Evolutionary conservation across 2,329 filamentous ascomycete genomes (phyloP).

Genomic region (Gnomoniopsis smithogilvyi): DNA sequence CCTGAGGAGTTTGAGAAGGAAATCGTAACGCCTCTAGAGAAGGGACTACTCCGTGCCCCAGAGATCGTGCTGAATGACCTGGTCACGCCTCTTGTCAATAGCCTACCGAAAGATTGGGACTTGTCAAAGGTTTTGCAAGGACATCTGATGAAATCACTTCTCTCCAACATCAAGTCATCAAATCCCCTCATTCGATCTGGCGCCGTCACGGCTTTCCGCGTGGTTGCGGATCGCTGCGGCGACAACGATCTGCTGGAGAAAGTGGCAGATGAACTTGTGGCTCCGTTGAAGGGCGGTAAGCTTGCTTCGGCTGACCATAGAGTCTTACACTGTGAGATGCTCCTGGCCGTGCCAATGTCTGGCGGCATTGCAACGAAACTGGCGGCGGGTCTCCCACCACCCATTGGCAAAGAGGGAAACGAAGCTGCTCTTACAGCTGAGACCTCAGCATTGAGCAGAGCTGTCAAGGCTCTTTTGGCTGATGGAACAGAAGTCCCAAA

Average conservation of each 20-base stretch:
- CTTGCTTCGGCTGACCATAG: conserved; percentile 82
- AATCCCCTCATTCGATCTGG: conserved; percentile 75
- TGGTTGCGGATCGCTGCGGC: conserved; percentile 60
- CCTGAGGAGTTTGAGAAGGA: conserved; percentile 72
- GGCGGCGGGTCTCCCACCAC: conserved; percentile 60
- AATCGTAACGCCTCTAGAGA: conserved; percentile 79
- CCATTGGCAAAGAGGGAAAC: conserved; percentile 82
- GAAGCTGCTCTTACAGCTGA: conserved; percentile 78
- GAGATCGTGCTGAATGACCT: conserved; percentile 84
- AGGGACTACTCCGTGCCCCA: conserved; percentile 81
- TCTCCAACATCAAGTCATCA: conserved; percentile 90
- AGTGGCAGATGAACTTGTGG: conserved; percentile 73
- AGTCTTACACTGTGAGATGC: conserved; percentile 76
- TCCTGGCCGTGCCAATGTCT: conserved; percentile 62
- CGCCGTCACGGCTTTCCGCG: conserved; percentile 70
- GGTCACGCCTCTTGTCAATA: conserved; percentile 67
- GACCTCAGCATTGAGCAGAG: conserved; percentile 65
- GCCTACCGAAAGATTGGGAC: conserved; percentile 69
- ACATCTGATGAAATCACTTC: conserved; percentile 77
- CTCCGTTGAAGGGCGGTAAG: conserved; percentile 79
- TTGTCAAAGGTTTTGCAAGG: conserved; percentile 69
- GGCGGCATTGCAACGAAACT: conserved; percentile 63
- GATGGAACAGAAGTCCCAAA: conserved; percentile 61
- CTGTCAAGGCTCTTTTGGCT: conserved; percentile 60
- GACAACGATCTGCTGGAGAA: conserved; percentile 60